Conservation (phyloP, 2,329 filamentous ascomycete genomes). For the Sporothrix globosa region DNA sequence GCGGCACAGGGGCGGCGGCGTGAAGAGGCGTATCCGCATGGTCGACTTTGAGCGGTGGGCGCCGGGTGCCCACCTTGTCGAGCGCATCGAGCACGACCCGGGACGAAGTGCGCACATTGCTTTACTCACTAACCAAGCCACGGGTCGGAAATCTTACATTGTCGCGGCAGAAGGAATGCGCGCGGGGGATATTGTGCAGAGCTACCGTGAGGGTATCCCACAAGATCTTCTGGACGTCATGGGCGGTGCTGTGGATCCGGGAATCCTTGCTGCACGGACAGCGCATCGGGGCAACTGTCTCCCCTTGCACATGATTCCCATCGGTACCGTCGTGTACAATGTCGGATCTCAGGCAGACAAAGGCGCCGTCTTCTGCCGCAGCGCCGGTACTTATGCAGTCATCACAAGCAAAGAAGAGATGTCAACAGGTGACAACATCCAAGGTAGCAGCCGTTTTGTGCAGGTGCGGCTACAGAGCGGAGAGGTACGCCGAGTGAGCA, state of each 20-base stretch:
- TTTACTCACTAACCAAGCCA: constrained; percentile 74
- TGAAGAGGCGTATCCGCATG: constrained; percentile 86
- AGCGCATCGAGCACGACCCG: constrained; percentile 95
- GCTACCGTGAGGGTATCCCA: constrained; percentile 87
- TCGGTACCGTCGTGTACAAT: constrained; percentile 91
- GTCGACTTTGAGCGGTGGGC: constrained; percentile 83
- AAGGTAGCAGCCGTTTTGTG: constrained; percentile 75
- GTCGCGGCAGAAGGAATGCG: constrained; percentile 93
- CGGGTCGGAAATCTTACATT: constrained; percentile 82
- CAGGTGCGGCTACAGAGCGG: constrained; percentile 88
- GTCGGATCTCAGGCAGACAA: constrained; percentile 76
- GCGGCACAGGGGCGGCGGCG: constrained; percentile 87
- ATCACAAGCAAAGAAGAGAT: constrained; percentile 84
- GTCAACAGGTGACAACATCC: constrained; percentile 61
- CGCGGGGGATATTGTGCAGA: constrained; percentile 88
- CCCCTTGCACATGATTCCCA: constrained; percentile 91
- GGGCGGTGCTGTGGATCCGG: constrained; percentile 90
- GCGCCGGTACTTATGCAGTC: constrained; percentile 88
- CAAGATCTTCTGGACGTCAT: constrained; percentile 84
- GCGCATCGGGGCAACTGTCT: constrained; percentile 93
- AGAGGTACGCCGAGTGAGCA: constrained; percentile 85
- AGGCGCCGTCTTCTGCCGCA: constrained; percentile 87
- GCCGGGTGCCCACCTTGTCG: constrained; percentile 82
- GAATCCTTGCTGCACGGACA: constrained; percentile 93
- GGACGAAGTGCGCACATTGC: constrained; percentile 93